Evolutionary conservation across 495 filamentous ascomycete genomes (phyloP), one percentile per base, ranked within the genome.

Genomic region (Venustampulla echinocandica): DNA sequence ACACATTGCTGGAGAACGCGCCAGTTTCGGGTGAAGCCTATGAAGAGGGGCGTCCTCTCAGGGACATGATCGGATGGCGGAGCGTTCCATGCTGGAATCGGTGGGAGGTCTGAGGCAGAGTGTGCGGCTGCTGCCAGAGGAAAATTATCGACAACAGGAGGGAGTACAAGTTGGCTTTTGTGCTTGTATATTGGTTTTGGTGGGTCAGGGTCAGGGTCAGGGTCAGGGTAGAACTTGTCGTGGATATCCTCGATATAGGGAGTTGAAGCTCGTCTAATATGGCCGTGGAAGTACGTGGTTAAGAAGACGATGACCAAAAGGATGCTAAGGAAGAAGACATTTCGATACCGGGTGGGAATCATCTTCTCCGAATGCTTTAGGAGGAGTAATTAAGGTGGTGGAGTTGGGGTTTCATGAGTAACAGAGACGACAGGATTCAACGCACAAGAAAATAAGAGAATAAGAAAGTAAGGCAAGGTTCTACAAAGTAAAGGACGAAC

Each of bases 11-110:
- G 73, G 10, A 82, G 61, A 40, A 82, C 65, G 15, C 73, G 68
- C 72, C 72, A 78, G 34, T 71, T 69, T 28, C 77, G 63, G 3
- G 77, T 80, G 63, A 81, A 82, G 32, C 75, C 75, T 46, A 80
- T 77, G 40, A 78, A 65, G 19, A 81, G 61, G 1, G 77, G 76
- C 3, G 75, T 76, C 17, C 58, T 62, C 25, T 62, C 60, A 0
- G 45, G 48, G 35, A 64, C 40, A 57, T 70, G 65, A 1, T 57
- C 49, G 13, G 59, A 50, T 0, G 69, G 61, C 1, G 69, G 61
- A 11, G 56, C 40, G 33, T 72, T 72, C 56, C 67, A 69, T 24
- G 52, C 14, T 22, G 71, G 67, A 30, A 75, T 61, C 0, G 66
- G 63, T n/a, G 69, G 71, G 10, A 66, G 60, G 0, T 59, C 55